Base-by-base conservation (phyloP, 2,329 filamentous ascomycete species). In the Diaporthe vaccinii region DNA sequence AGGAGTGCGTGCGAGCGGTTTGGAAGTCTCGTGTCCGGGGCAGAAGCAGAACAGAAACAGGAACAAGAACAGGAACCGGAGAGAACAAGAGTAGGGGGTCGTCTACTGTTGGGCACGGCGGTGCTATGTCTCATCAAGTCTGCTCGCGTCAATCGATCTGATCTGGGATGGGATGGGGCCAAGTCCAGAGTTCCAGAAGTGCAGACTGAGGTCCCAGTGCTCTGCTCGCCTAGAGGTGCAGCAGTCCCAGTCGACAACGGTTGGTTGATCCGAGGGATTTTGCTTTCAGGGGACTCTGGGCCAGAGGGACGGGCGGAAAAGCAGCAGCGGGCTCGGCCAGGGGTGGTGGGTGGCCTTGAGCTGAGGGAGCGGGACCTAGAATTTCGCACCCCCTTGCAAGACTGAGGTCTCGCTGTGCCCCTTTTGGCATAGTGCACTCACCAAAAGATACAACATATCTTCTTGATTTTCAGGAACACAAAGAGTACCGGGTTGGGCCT, bases 201-300 rank as follows among this genome's bases (percentile, higher is more conserved):
- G 17, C 61, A 65, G 61, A 72, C 53, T 31, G 62, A 22, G 31
- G 22, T 58, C 39, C 53, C 41, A 39, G 44, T 53, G 57, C 53
- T 49, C 41, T 22, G 15, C 28, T 7, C 22, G 12, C n/a, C 36
- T 17, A 15, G 17, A 31, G 36, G 8, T 15, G 36, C 51, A 55
- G 51, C 51, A 25, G 7, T 25, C 12, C 2, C 58, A 57, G 31
- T 53, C 44, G 15, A 55, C 57, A 14, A 62, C 31, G 57, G 44
- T 31, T 55, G 57, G 34, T 41, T 62, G 70, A 55, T 57, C 51
- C 34, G 71, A 65, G 58, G 71, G 71, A 46, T 59, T 65, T 73
- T 73, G 49, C 71, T 57, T 73, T 73, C 71, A 73, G 71, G 71
- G 71, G 71, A 67, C 71, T 55, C 46, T 65, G 46, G 70, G 71